Evolutionary conservation across 2,329 filamentous ascomycete species (phyloP), one percentile per base, ranked within the genome.

Genomic region (Scytalidium lignicola): DNA sequence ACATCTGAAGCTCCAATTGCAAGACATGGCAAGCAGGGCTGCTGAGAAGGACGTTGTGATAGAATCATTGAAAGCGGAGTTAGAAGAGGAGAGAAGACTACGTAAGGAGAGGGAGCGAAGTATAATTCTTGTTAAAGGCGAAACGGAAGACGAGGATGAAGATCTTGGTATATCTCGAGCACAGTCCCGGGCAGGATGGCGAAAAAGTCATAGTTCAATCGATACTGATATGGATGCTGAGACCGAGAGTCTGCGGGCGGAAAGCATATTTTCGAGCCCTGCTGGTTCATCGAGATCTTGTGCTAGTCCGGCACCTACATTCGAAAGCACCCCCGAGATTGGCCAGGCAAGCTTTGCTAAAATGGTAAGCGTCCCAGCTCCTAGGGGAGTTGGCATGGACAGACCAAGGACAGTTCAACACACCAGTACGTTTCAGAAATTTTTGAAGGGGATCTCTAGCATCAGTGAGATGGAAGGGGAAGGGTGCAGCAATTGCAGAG

Each of bases 211-310:
- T 46, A 45, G 47, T 3, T 49, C 73, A 8, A 67, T 70, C 26
- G 65, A 74, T 53, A 20, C 73, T 1, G 77, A 80, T 58, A 75
- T 80, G 54, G 65, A 80, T n/a, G 70, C 71, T 5, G 71, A 71
- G 37, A 79, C 74, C n/a, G 80, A 77, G 78, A 79, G 43, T 70
- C 65, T 54, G 66, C 63, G 22, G 70, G 70, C 55, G 69, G 63
- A 54, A 74, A 74, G 54, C 83, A 79, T 59, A 71, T 85, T 37
- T 85, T 85, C 58, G 83, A 80, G 13, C 70, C 80, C 39, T 76
- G 76, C 32, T 71, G 79, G 4, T 5, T 37, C 7, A 5, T 37
- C 32, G 7, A 37, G 47, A 40, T 48, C 44, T 19, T 51, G 44
- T 53, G 48, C 51, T 47, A 51, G 50, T 51, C 41, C 40, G 28